Evolutionary conservation across 2,329 filamentous ascomycete genomes (phyloP), one percentile per base, ranked within the genome.

Genomic region (Talaromyces sp.): DNA sequence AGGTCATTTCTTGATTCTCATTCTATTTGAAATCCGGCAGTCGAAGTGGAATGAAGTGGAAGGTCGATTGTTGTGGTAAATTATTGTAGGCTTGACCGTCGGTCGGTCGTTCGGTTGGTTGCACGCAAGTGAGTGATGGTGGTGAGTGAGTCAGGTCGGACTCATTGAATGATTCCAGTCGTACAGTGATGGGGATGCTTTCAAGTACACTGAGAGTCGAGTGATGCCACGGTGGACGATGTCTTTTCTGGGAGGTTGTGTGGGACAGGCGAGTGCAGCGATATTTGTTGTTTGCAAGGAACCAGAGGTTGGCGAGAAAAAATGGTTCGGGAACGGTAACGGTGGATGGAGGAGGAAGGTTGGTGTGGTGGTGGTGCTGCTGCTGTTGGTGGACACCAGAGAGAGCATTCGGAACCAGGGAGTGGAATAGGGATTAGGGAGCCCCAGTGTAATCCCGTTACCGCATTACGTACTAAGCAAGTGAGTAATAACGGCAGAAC

Each of bases 1-100:
- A 62, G n/a, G 10, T 54, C 60, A 54, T 62, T 47, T 54, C 47
- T 52, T 62, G 60, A 31, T 39, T 19, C 35, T 54, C 45, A 47
- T 41, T 61, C 22, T 17, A 41, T 33, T 62, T 62, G 2, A n/a
- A 62, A 54, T 54, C 4, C n/a, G 35, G 39, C 33, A 50, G 37
- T 52, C 49, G n/a, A 22, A 7, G 31, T 52, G 11, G 52, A 37
- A 15, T 56, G 31, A 37, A 22, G n/a, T 25, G 17, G 25, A 11
- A 27, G 22, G 25, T 33, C 27, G 49, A 31, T 52, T 52, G 15
- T 31, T 10, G 49, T 17, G 9, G 35, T 11, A 13, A 50, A 50
- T 50, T 50, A 27, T 50, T 27, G 25, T 50, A 31, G 13, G 25
- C 25, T 50, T 8, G 49, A 50, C 47, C 7, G 47, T 31, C 45